Base-by-base conservation (phyloP, 2,329 filamentous ascomycete species). In the Ophidiomyces ophidiicola region DNA sequence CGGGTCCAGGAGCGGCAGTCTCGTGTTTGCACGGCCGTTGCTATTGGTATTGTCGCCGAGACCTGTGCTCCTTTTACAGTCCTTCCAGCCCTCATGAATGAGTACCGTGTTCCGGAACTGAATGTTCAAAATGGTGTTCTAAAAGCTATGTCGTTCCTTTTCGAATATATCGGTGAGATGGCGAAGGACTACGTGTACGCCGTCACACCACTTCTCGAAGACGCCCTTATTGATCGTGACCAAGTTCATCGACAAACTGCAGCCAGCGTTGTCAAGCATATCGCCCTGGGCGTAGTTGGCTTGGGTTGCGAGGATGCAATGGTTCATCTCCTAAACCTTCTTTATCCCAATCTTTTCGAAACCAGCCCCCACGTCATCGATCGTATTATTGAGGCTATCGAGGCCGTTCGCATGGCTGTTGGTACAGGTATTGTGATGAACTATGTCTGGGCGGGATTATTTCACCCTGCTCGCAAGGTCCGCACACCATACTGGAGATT, bases 141-240 rank as follows among this genome's bases (percentile, higher is more conserved):
- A 57, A 98, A 98, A 62, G 87, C 87, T 4, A 72, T 98, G 38
- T 92, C 84, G 5, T 98, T 98, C 72, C 71, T 98, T 45, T 98
- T 96, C 56, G 90, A 98, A 58, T 98, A 98, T 64, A 98, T 98
- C 59, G 90, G 90, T 47, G 90, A 98, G 63, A 96, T 98, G 90
- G 85, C 86, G 47, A 98, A 96, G 66, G 90, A 98, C 62, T 98
- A 98, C 59, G 90, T 98, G 56, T 98, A 98, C 56, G 90, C 92
- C 12, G 87, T 98, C 23, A 94, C 87, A 2, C 90, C 90, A 5
- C 70, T 98, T 6, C 78, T 98, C 1, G 90, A 98, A 58, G 90
- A 98, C 57, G 90, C 92, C 2, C 78, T 98, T 45, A 94, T 94
- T 62, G 90, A 98, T 61, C 80, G 90, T 45, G 90, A 98, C 60